Base-by-base conservation (phyloP, 768 basidiomycete genomes). In the Xerocomus brunneocitrinus region DNA sequence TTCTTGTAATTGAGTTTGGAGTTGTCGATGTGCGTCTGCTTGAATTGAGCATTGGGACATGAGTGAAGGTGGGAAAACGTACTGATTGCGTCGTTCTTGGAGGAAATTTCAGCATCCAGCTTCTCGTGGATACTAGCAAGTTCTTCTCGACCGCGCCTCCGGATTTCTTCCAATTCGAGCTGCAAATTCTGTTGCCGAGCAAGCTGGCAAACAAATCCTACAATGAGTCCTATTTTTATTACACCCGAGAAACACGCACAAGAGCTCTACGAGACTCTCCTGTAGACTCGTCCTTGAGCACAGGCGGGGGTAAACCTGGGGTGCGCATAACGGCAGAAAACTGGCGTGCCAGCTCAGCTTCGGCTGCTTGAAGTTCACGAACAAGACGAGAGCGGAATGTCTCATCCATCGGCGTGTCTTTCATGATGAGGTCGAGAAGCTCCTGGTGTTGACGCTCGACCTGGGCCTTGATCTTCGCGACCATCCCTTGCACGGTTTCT, bases 241-340 rank as follows among this genome's bases (percentile, higher is more conserved):
- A 35, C 16, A 13, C 12, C 2, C 16, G 28, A 27, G 24, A 22
- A 44, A 34, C 16, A 51, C 82, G 57, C 67, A 87, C 84, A 59
- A 89, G 65, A 49, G 86, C 84, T 62, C 82, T 85, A 43, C 82
- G 76, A 14, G 85, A 87, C 58, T 86, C 87, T 58, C 88, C 87
- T 10, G 49, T 49, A 16, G 61, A 49, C 22, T 57, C 61, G 13
- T 61, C 58, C 34, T 55, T 61, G 19, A 50, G 41, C 0, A 78
- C 77, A 55, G 73, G 76, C 67, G 82, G 79, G 72, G 68, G 58
- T 2, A 66, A 60, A 10, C 71, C 63, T 41, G 59, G 40, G 4
- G 76, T 74, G 39, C 69, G 73, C 25, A 64, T 73, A 19, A 57
- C 49, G 10, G 54, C 58, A 2, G 58, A 61, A 55, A 65, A 64